Conservation (phyloP, 768 basidiomycete species). For the Epithele typhae region DNA sequence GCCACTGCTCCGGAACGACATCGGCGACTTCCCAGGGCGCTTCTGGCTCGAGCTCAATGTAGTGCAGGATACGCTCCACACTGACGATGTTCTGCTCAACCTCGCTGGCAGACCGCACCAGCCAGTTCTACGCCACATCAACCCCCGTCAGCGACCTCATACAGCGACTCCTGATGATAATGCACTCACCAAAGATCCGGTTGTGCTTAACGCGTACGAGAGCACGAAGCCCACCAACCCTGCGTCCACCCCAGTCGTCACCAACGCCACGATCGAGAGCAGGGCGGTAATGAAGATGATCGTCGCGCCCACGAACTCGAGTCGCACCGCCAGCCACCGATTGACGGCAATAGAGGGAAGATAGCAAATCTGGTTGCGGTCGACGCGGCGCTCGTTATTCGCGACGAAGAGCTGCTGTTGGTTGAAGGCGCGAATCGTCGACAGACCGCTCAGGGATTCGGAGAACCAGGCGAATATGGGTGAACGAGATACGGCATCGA, state of each 20-base stretch:
- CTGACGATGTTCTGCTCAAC: slow-evolving; percentile 90
- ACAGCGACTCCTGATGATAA: too few relatives aligned
- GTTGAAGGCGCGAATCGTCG: slow-evolving; percentile 78
- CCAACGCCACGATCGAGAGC: slow-evolving; percentile 65
- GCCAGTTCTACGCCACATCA: slow-evolving; percentile 70
- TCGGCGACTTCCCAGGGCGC: slow-evolving; percentile 68
- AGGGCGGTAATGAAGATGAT: slow-evolving; percentile 73
- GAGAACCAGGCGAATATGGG: slow-evolving; percentile 92
- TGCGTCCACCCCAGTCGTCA: slow-evolving; percentile 76
- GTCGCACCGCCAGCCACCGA: slow-evolving; percentile 78
- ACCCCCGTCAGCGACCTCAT: too few relatives aligned
- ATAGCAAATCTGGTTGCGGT: slow-evolving; percentile 80
- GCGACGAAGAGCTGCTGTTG: slow-evolving; percentile 66
- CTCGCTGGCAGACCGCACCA: slow-evolving; percentile 79
- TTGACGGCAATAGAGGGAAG: slow-evolving; percentile 58
- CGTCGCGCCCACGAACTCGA: slow-evolving; percentile 79
- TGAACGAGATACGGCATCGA: slow-evolving; percentile 84
- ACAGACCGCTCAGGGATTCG: slow-evolving; percentile 68
- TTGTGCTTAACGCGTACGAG: slow-evolving; percentile 80
- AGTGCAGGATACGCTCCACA: slow-evolving; percentile 83
- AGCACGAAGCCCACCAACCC: slow-evolving; percentile 84
- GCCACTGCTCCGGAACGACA: slow-evolving; percentile 63
- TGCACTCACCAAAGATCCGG: slow-evolving; percentile 77
- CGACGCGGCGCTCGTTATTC: slow-evolving; percentile 70
- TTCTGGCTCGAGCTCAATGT: slow-evolving; percentile 69